Base-by-base conservation (phyloP, 2,329 filamentous ascomycete genomes). In the Incumbomyces lentus region DNA sequence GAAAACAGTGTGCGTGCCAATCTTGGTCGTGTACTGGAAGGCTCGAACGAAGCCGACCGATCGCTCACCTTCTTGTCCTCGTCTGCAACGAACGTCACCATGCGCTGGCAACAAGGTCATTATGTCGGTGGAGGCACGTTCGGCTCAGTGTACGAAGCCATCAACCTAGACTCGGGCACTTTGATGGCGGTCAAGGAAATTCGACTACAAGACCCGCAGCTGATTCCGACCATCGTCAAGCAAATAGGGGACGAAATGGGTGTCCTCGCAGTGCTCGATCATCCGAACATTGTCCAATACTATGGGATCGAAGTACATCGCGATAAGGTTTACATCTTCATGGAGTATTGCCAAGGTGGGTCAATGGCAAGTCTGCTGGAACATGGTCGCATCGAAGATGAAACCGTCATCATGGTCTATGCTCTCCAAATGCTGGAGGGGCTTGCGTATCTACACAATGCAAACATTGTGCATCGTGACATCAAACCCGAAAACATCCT, bases 291-390 rank as follows among this genome's bases (percentile, higher is more conserved):
- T 51, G 93, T 98, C 17, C 90, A 88, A 8, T 98, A 98, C 67
- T 92, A 92, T 61, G 92, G 92, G 49, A 96, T 98, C 59, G 92
- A 98, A 65, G 92, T 95, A 2, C 92, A 98, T 66, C 80, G 92
- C 52, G 92, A 98, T 72, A 92, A 95, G 62, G 92, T 98, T n/a
- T 98, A 96, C 66, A 95, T 98, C 56, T 98, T 98, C 64, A 98
- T 98, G 92, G 92, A 98, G 65, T 96, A 94, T 66, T 98, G 92
- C 65, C 93, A 88, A 3, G 90, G 92, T 43, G 92, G 92, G 16
- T 96, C 90, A 13, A 73, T 98, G 40, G 89, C 92, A 35, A 84
- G 79, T 42, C 70, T 98, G 44, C 73, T 98, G 35, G 92, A 98
- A 64, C 90, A 98, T 60, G 92, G 92, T 11, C 84, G 92, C 34